These are phyloP conservation scores for Pseudocercospora pini-densiflorae DNA, from an alignment of 2,329 filamentous ascomycete genomes.

Conservation along the genomic window DNA sequence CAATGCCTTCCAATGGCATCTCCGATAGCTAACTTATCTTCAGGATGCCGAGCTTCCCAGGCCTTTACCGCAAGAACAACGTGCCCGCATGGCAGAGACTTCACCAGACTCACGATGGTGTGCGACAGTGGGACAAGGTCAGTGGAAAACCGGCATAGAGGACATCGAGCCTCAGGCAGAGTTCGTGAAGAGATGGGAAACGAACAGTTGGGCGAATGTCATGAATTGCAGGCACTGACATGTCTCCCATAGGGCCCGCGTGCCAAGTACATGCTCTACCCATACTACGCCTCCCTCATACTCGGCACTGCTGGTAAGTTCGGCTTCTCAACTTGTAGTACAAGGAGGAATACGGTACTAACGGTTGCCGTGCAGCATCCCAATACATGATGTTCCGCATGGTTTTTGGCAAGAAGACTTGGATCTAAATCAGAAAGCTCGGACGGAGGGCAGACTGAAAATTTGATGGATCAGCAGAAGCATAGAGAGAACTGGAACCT, in stretches of 20 bases:
- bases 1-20: not conserved
- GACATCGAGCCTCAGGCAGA: constrained; percentile 6
- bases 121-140: constrained; percentile 80
- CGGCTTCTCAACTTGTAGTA: not conserved
- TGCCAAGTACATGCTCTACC: constrained; percentile 67
- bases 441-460: not conserved
- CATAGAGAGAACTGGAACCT: not conserved
- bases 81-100: constrained; percentile 75
- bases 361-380: constrained; percentile 39
- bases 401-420: constrained; percentile 78
- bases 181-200: not conserved
- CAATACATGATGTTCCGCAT: constrained; percentile 77
- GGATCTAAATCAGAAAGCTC: constrained; percentile 49
- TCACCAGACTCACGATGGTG: constrained; percentile 74
- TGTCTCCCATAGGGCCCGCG: constrained; percentile 59
- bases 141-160: constrained; percentile 41
- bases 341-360: not conserved
- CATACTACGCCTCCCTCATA: constrained; percentile 63
- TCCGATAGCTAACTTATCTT: constrained; percentile 14
- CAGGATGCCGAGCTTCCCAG: constrained; percentile 36
- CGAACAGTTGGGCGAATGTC: not conserved
- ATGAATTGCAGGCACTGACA: constrained; percentile 23
- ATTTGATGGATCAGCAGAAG: not conserved
- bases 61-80: constrained; percentile 73
- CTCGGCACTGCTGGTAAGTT: constrained; percentile 59